These are phyloP conservation scores for Yamadazyma diddensiae DNA, from an alignment of 1,139 yeast genomes.

Conservation along the genomic window DNA sequence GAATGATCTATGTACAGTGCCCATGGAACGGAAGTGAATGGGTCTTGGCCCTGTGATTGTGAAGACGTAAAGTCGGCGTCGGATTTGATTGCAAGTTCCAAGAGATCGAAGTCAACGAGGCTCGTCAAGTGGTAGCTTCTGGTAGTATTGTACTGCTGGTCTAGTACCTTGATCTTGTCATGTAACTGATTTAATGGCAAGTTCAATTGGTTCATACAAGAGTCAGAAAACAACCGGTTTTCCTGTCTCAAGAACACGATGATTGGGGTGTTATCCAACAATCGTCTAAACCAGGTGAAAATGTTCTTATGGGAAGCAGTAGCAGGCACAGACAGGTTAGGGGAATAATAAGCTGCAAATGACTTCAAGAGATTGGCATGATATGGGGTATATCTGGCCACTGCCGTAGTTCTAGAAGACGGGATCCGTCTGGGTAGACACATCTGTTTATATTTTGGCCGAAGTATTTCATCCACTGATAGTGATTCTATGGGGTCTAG, in stretches of 20 bases:
- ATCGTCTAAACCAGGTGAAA: conserved; percentile 28
- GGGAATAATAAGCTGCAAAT: conserved; percentile 12
- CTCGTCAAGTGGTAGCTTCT: conserved; percentile 32
- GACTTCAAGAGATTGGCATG: conserved; percentile 11
- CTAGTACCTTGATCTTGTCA: conserved; percentile 12
- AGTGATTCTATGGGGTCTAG: too few species aligned
- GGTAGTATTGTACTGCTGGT: conserved; percentile 5
- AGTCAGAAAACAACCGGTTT: conserved; percentile 27
- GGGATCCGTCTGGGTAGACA: too few species aligned
- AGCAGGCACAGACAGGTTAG: conserved; percentile 7
- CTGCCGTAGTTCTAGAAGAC: conserved; percentile 2
- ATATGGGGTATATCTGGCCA: conserved; percentile 6
- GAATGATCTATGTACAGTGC: neutral
- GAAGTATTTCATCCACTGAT: too few species aligned
- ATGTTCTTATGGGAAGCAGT: conserved; percentile 15
- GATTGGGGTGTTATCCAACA: conserved; percentile 31
- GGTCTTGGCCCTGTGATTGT: too few species aligned
- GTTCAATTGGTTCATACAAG: conserved; percentile 26
- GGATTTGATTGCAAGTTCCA: conserved; percentile 21
- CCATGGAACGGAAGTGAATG: too few species aligned
- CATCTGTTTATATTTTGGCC: too few species aligned
- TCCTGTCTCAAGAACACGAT: conserved; percentile 29
- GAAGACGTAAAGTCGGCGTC: neutral
- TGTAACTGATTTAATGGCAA: conserved; percentile 19
- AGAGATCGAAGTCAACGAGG: conserved; percentile 26